Base-by-base conservation (phyloP, 2,329 filamentous ascomycete genomes). In the Alternaria triticimaculans region DNA sequence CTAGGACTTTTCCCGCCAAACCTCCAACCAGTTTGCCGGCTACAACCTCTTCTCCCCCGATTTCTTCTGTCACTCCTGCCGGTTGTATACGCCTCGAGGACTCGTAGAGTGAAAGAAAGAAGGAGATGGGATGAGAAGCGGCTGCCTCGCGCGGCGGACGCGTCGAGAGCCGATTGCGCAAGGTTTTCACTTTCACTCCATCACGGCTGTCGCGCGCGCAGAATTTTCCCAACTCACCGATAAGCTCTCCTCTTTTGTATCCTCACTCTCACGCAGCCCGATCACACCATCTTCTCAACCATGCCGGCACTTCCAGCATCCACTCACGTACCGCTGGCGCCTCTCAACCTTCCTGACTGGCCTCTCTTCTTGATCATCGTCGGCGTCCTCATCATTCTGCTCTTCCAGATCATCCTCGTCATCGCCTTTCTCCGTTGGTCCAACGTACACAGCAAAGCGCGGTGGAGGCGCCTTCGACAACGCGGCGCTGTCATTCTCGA, bases 401-500 rank as follows among this genome's bases (percentile, higher is more conserved):
- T 64, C 20, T 28, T 68, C 4, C 45, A 68, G 43, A 23, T 25
- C 4, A 1, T 58, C 9, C 23, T 61, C 43, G 43, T 26, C 8
- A 2, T 69, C 14, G 7, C 23, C 2, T 50, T 25, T 23, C 51
- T 70, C 20, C 41, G 49, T 21, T 23, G 55, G 43, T 33, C 30
- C 33, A 63, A 63, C 26, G 8, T 50, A 21, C 55, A 37, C 46
- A 65, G 61, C 41, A 67, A 70, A 50, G 61, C 64, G 11, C 61
- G 55, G 43, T 69, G 64, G 69, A 60, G 37, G 21, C 49, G 33
- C 3, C 51, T 66, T 6, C 58, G 60, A 21, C 33, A 69, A 33
- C 57, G 44, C 14, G 68, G 66, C 60, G n/a, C 68, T 20, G 63
- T 68, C 25, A 41, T 68, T 20, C 55, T 69, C n/a, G 43, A 65